Percentiles rank a stretch among this genome's conserved stretches.
Conservation (phyloP, 2,329 filamentous ascomycete species). For the Alternaria triticina region DNA sequence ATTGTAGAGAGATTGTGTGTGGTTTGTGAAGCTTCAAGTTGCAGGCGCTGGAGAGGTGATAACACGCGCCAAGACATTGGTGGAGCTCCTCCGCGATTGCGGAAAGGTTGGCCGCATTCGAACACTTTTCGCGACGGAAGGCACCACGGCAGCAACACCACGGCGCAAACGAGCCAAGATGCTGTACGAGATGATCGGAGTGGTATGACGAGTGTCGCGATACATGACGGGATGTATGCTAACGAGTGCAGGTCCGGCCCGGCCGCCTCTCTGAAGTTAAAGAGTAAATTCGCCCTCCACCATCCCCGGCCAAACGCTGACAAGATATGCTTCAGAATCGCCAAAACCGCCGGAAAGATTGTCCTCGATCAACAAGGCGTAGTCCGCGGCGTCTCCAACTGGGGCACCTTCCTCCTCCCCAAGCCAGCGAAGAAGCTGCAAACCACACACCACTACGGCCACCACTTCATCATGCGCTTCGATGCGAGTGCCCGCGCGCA, state of each 20-base stretch:
- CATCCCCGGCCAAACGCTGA: conserved; percentile 1
- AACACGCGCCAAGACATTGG: conserved; percentile 9
- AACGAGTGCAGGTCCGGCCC: conserved; percentile 82
- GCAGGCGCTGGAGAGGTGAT: conserved; percentile 1
- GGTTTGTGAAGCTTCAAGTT: not conserved
- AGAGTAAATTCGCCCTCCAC: conserved; percentile 67
- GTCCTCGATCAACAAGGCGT: conserved; percentile 86
- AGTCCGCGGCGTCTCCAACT: conserved; percentile 91
- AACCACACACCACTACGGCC: conserved; percentile 80
- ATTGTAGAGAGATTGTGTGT: conserved; percentile 29
- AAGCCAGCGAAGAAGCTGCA: conserved; percentile 81
- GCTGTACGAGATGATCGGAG: conserved; percentile 97
- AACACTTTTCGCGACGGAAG: conserved; percentile 31
- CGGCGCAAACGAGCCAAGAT: conserved; percentile 57
- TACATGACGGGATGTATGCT: no score
- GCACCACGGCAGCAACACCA: conserved; percentile 1
- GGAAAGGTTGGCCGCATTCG: conserved; percentile 28
- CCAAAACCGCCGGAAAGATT: conserved; percentile 80
- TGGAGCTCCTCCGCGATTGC: conserved; percentile 16
- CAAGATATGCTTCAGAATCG: conserved; percentile 69
- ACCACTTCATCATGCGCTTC: conserved; percentile 99
- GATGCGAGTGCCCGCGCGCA: conserved; percentile 78
- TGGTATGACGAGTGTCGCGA: conserved; percentile 69
- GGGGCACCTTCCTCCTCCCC: conserved; percentile 90
- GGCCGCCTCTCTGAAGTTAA: conserved; percentile 90